Conservation (phyloP, 2,329 filamentous ascomycete genomes). For the Drechslerella coelobrocha region DNA sequence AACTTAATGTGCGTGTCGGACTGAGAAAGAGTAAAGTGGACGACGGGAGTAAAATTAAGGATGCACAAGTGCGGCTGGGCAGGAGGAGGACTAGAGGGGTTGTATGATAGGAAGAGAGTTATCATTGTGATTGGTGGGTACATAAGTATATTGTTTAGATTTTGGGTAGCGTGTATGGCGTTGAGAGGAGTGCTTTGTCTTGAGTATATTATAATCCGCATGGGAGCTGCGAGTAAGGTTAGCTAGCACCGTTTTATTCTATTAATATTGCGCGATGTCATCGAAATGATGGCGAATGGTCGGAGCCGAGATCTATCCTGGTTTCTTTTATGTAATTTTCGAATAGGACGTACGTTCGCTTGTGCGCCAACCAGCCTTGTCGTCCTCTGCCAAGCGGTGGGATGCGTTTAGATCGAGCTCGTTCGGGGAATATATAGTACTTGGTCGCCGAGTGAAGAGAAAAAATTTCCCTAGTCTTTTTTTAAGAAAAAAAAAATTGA, state of each 20-base stretch:
- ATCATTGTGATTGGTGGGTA: background rate
- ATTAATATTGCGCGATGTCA: no score
- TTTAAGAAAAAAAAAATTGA: background rate
- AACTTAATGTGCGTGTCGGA: conserved; percentile 18
- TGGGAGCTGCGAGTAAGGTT: no score
- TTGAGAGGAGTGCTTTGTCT: no score
- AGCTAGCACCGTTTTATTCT: no score
- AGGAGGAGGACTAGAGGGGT: background rate
- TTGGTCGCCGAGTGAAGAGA: conserved; percentile 46
- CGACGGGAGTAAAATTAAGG: background rate
- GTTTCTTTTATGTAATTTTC: no score
- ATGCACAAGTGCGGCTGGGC: background rate
- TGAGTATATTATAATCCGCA: no score
- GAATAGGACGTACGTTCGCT: no score
- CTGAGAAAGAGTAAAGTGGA: conserved; percentile 2
- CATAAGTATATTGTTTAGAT: conserved; percentile 3
- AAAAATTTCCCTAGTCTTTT: background rate
- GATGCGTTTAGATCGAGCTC: conserved; percentile 8
- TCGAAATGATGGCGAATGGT: no score
- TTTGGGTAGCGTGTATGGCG: no score
- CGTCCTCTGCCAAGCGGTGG: background rate
- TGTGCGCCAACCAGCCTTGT: no score
- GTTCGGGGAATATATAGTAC: conserved; percentile 12
- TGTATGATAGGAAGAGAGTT: conserved; percentile 5
- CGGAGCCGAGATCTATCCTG: no score